phyloP scores from a whole-genome alignment of 1,139 yeast genomes.

The Suhomyces guaymorum region DNA sequence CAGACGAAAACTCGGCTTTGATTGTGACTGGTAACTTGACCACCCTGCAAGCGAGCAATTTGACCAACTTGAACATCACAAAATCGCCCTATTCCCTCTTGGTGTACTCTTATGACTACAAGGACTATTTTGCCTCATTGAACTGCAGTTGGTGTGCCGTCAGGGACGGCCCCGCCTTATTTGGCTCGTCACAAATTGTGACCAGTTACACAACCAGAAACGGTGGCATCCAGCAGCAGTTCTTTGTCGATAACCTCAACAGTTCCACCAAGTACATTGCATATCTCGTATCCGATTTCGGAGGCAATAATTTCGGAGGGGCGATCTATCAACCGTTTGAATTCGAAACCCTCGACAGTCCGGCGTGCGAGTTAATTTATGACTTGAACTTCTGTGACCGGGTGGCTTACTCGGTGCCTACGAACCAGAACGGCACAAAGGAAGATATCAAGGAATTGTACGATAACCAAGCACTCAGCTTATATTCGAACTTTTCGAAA shows the following conservation, averaged over 20 bases:
- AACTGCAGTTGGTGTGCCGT: slow-evolving; percentile 77
- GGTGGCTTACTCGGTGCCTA: slow-evolving; percentile 89
- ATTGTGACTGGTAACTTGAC: slow-evolving; percentile 66
- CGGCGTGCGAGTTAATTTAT: slow-evolving; percentile 72
- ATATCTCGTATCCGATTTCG: slow-evolving; percentile 57
- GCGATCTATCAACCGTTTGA: slow-evolving; percentile 58
- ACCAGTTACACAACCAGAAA: slow-evolving; percentile 51
- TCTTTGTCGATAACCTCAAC: slow-evolving; percentile 61
- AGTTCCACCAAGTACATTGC: slow-evolving; percentile 65
- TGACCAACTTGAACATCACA: slow-evolving; percentile 28
- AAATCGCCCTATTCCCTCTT: slow-evolving; percentile 45
- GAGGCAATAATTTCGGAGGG: slow-evolving; percentile 57
- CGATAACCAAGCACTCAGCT: slow-evolving; percentile 58
- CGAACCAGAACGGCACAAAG: slow-evolving; percentile 33
- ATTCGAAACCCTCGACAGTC: slow-evolving; percentile 58
- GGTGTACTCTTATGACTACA: slow-evolving; percentile 46
- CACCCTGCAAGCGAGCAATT: slow-evolving; percentile 14
- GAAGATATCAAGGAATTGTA: slow-evolving; percentile 43
- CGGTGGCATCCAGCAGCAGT: slow-evolving; percentile 57
- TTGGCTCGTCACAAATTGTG: slow-evolving; percentile 23
- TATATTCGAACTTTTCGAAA: slow-evolving; percentile 67
- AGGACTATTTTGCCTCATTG: slow-evolving; percentile 41
- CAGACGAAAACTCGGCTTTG: slow-evolving; percentile 72
- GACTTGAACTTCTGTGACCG: slow-evolving; percentile 74
- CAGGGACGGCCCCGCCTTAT: slow-evolving; percentile 45